phyloP scores from a whole-genome alignment of 371 early-diverging fungal species.

The Apophysomyces elegans region DNA sequence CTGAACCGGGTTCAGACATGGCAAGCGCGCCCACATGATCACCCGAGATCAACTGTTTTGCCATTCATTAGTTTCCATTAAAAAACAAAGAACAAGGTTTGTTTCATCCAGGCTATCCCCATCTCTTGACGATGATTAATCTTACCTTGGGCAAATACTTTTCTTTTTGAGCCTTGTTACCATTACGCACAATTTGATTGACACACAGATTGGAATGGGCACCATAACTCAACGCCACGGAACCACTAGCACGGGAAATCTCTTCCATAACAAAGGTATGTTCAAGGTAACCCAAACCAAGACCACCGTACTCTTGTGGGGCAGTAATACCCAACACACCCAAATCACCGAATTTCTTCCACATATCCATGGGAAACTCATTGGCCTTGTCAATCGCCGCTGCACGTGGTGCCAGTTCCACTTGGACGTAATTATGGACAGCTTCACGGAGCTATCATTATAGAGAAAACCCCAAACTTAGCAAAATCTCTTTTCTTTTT shows the following conservation, averaged over 20 bases:
- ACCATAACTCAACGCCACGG: constrained; percentile 94
- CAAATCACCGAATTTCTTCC: constrained; percentile 96
- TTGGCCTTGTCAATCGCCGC: constrained; percentile 84
- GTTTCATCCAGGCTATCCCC: background rate
- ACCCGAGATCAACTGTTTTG: constrained; percentile 75
- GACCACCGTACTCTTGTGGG: constrained; percentile 86
- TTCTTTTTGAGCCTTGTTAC: constrained; percentile 85
- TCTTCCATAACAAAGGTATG: constrained; percentile 96
- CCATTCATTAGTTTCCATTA: too few relatives aligned
- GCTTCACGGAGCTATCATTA: constrained; percentile 63
- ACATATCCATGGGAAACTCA: constrained; percentile 94
- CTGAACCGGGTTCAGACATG: constrained; percentile 93
- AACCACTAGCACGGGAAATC: constrained; percentile 87
- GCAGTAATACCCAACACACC: constrained; percentile 94
- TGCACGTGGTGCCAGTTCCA: constrained; percentile 88
- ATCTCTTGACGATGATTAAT: too few relatives aligned
- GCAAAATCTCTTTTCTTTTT: background rate
- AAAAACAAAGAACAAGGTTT: background rate
- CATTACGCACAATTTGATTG: constrained; percentile 95
- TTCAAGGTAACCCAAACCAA: constrained; percentile 90
- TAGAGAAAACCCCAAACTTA: too few relatives aligned
- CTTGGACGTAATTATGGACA: constrained; percentile 79
- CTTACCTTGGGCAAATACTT: constrained; percentile 86
- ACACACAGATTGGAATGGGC: constrained; percentile 98
- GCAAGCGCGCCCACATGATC: constrained; percentile 95